Conservation (phyloP, 306 rosid species). For the Vigna mungo region DNA sequence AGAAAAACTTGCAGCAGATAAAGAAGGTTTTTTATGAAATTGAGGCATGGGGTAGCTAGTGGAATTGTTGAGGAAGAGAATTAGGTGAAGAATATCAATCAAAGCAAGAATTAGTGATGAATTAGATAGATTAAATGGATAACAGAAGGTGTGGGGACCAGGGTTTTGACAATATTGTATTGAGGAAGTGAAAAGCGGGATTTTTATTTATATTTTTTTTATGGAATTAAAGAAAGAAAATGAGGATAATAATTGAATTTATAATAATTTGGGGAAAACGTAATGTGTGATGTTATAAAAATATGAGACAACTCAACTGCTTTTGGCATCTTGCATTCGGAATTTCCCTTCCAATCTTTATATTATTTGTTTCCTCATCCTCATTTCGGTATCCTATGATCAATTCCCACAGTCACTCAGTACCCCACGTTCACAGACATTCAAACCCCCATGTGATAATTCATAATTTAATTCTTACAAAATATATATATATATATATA, state of each 20-base stretch:
- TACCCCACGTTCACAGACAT: conserved; percentile 46
- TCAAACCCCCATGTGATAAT: conserved; percentile 50
- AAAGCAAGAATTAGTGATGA: conserved; percentile 26
- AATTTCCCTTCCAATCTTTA: conserved; percentile 52
- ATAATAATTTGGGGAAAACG: conserved; percentile 31
- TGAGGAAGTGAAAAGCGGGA: conserved; percentile 13
- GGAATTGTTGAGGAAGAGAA: conserved; percentile 43
- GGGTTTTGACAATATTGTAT: conserved; percentile 49
- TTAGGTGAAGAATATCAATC: conserved; percentile 47
- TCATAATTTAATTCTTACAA: conserved; percentile 3
- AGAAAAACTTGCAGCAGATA: too few species aligned
- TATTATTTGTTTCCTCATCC: conserved; percentile 59
- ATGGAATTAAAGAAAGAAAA: not conserved
- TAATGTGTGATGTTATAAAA: conserved; percentile 31
- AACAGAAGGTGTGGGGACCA: conserved; percentile 38
- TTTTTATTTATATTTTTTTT: not conserved
- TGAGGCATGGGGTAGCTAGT: conserved; percentile 35
- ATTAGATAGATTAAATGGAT: conserved; percentile 12
- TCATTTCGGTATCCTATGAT: conserved; percentile 63
- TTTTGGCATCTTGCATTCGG: conserved; percentile 71
- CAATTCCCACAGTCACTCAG: conserved; percentile 34
- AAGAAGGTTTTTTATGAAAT: too few species aligned
- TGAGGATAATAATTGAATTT: conserved; percentile 10
- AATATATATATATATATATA: not conserved
- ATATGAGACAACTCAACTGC: conserved; percentile 51